Evolutionary conservation across 2,329 filamentous ascomycete species (phyloP), one percentile per base, ranked within the genome.

Genomic region (Fonsecaea nubica): DNA sequence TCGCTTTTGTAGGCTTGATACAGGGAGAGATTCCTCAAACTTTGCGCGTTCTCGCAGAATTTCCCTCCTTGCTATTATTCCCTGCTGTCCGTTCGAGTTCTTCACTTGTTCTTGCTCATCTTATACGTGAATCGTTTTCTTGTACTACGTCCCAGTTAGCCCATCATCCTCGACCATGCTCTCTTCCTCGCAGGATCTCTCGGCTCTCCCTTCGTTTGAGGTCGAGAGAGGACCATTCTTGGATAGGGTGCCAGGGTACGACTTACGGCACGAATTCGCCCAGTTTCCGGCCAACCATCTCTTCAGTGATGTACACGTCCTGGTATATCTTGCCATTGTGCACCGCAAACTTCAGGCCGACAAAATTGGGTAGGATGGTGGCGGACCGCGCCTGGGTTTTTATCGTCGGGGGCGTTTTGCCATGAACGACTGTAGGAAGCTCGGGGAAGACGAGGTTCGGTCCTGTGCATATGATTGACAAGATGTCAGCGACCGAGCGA

Each of bases 281-380:
- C 72, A 97, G 84, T 81, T 97, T 97, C 80, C 95, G 91, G 62
- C 93, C 93, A 58, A 97, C 93, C 93, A 97, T 97, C 75, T 97
- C 92, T 78, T 97, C 93, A 15, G 93, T 96, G 70, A 97, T 91
- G 71, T 84, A 85, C 62, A 97, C 85, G 72, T 95, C 91, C 73
- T 90, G 82, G 79, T 97, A 97, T 36, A 86, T 86, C 82, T 95
- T 96, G 75, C 93, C 93, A 78, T 97, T 96, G 82, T 97, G 90
- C 66, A 97, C 87, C 79, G 93, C 90, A 79, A 97, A 97, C 77
- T 88, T 89, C 74, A 96, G 82, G 13, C 93, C 93, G 62, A 97
- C 92, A 77, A 97, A 97, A 80, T 91, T 96, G 69, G 93, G 93
- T 64, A 97, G 85, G 74, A 97, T 95, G 5, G 93, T 96, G 36